A percentile compares a stretch with the other conserved stretches of the same genome.
phyloP scores from a whole-genome alignment of 2,329 filamentous ascomycete species.

The Monosporascus sp. region DNA sequence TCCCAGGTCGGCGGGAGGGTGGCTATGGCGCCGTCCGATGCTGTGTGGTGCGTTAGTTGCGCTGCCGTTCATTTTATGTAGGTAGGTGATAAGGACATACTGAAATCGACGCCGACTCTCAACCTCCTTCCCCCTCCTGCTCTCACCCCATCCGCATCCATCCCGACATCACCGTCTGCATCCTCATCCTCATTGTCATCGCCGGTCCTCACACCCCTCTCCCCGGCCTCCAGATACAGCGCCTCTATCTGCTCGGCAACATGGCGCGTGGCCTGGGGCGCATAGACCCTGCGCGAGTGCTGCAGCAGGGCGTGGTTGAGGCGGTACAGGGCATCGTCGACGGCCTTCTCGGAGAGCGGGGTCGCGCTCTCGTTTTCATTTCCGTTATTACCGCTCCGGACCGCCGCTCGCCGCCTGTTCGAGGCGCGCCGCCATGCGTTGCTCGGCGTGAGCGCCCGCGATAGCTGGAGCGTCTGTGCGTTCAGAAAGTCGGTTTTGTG shows the following conservation, averaged over 20 bases:
- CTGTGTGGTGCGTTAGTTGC: constrained; percentile 21
- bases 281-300: constrained; percentile 61
- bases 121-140: constrained; percentile 26
- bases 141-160: constrained; percentile 21
- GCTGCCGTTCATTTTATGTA: not conserved
- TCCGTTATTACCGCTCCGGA: constrained; percentile 19
- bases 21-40: constrained; percentile 37
- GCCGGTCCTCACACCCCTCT: constrained; percentile 24
- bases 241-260: constrained; percentile 68
- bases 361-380: constrained; percentile 27
- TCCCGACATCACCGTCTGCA: constrained; percentile 20
- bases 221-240: constrained; percentile 51
- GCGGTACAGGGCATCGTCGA: constrained; percentile 53
- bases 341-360: constrained; percentile 40
- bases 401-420: constrained; percentile 29
- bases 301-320: constrained; percentile 60
- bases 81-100: constrained; percentile 7
- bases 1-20: constrained; percentile 45
- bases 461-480: constrained; percentile 57
- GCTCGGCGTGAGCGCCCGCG: constrained; percentile 53
- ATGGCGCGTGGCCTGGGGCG: constrained; percentile 63
- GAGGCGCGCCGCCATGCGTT: constrained; percentile 46
- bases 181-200: constrained; percentile 35
- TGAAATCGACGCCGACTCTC: constrained; percentile 18
- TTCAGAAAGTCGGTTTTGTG: constrained; percentile 62